Evolutionary conservation across 192 early-diverging fungal genomes (phyloP).

Genomic region (Umbelopsis ramanniana): DNA sequence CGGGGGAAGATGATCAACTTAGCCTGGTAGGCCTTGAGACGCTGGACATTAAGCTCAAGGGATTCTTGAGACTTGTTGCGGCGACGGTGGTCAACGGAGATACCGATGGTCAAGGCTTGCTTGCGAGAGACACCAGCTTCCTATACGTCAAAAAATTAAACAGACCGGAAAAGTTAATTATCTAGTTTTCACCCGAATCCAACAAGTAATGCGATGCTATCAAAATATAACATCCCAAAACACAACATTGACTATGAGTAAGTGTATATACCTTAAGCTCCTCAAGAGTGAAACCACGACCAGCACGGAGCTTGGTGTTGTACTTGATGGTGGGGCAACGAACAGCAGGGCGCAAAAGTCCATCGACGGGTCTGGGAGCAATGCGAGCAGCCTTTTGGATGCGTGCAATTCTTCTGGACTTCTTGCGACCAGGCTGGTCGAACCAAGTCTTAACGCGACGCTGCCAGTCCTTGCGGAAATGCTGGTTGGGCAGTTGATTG

Average conservation of each 20-base stretch:
- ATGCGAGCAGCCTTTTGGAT: constrained; percentile 95
- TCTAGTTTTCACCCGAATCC: constrained; percentile 11
- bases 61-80: constrained; percentile 95
- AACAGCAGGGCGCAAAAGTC: constrained; percentile 94
- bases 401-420: constrained; percentile 83
- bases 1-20: constrained; percentile 96
- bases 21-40: constrained; percentile 91
- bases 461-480: constrained; percentile 99
- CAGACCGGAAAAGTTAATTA: neutral
- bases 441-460: constrained; percentile 97
- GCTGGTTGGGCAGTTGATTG: constrained; percentile 91
- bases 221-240: neutral
- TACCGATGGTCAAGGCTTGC: constrained; percentile 93
- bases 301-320: constrained; percentile 96
- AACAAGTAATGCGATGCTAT: neutral
- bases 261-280: constrained; percentile 84
- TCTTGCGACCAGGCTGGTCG: constrained; percentile 96
- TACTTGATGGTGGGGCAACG: constrained; percentile 96
- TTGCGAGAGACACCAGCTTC: constrained; percentile 92
- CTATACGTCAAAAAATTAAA: constrained; percentile 45
- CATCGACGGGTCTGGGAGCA: constrained; percentile 96
- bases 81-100: constrained; percentile 96
- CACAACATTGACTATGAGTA: neutral
- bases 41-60: constrained; percentile 90
- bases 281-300: constrained; percentile 97